phyloP scores from a whole-genome alignment of 345 rosid species.

The Hibiscus trionum region DNA sequence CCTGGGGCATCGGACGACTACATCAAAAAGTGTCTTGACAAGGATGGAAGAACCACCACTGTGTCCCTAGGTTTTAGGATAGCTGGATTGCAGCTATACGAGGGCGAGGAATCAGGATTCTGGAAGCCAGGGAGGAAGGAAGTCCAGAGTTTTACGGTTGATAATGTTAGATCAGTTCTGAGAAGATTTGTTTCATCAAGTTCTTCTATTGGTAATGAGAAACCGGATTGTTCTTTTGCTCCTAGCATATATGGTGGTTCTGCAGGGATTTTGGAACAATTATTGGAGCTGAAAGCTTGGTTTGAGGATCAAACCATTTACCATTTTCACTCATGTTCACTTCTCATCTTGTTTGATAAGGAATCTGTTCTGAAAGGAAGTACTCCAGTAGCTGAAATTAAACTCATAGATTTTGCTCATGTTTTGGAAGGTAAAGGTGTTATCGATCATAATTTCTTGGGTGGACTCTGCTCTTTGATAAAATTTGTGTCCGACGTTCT shows the following conservation, averaged over 20 bases:
- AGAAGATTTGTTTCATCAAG: constrained; percentile 80
- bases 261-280: constrained; percentile 59
- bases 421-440: constrained; percentile 71
- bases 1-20: constrained; percentile 72
- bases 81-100: constrained; percentile 58
- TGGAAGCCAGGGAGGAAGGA: constrained; percentile 65
- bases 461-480: constrained; percentile 87
- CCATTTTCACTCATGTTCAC: constrained; percentile 86
- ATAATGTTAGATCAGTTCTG: constrained; percentile 47
- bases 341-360: constrained; percentile 62
- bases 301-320: constrained; percentile 80
- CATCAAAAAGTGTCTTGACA: constrained; percentile 48
- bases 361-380: constrained; percentile 32
- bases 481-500: constrained; percentile 66
- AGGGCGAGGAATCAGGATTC: constrained; percentile 31
- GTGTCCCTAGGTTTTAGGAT: constrained; percentile 65
- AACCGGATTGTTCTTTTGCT: constrained; percentile 58
- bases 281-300: constrained; percentile 82
- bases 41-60: constrained; percentile 51
- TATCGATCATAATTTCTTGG: constrained; percentile 92
- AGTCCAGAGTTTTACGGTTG: constrained; percentile 32
- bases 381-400: constrained; percentile 37
- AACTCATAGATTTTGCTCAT: constrained; percentile 95
- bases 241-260: constrained; percentile 50
- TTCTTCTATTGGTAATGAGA: constrained; percentile 20